These are phyloP conservation scores for Pseudocercospora musae DNA, from an alignment of 2,329 filamentous ascomycete species.

Conservation along the genomic window DNA sequence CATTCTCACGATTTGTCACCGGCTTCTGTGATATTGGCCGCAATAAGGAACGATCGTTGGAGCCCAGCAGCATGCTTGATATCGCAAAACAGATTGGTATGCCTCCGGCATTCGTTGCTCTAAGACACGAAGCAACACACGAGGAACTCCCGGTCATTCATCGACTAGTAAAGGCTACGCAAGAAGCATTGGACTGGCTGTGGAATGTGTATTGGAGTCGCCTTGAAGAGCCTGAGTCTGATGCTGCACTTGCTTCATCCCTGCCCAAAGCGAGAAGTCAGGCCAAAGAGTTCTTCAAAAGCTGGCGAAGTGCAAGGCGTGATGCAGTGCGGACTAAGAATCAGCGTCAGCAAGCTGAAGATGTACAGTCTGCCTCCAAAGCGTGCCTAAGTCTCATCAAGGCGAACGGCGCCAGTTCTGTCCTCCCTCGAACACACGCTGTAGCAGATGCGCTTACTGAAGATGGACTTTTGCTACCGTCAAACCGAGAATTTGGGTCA, in stretches of 20 bases:
- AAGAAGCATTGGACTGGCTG: conserved; percentile 75
- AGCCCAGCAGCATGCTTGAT: conserved; percentile 65
- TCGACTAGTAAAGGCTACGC: conserved; percentile 66
- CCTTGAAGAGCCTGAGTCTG: conserved; percentile 38
- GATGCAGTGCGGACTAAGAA: conserved; percentile 36
- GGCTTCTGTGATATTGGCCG: conserved; percentile 73
- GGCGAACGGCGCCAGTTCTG: conserved; percentile 4
- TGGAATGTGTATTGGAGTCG: conserved; percentile 82
- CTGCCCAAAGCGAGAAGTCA: conserved; percentile 36
- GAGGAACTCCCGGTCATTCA: conserved; percentile 76
- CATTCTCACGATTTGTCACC: conserved; percentile 69
- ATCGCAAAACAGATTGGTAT: conserved; percentile 66
- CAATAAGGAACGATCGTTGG: conserved; percentile 58
- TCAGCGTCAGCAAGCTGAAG: conserved; percentile 14
- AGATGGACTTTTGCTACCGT: conserved; percentile 38
- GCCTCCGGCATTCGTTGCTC: conserved; percentile 78
- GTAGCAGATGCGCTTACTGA: conserved; percentile 34
- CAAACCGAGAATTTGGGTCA: conserved; percentile 34
- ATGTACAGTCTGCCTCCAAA: conserved; percentile 10
- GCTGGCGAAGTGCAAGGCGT: conserved; percentile 25
- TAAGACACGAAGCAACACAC: conserved; percentile 86
- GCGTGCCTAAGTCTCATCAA: conserved; percentile 14
- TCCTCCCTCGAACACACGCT: conserved; percentile 12
- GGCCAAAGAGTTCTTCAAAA: conserved; percentile 24
- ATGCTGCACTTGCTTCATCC: conserved; percentile 30